Evolutionary conservation across 139 green algal species (phyloP), one percentile per base, ranked within the genome.

Genomic region (Chlamydomonas sp.): DNA sequence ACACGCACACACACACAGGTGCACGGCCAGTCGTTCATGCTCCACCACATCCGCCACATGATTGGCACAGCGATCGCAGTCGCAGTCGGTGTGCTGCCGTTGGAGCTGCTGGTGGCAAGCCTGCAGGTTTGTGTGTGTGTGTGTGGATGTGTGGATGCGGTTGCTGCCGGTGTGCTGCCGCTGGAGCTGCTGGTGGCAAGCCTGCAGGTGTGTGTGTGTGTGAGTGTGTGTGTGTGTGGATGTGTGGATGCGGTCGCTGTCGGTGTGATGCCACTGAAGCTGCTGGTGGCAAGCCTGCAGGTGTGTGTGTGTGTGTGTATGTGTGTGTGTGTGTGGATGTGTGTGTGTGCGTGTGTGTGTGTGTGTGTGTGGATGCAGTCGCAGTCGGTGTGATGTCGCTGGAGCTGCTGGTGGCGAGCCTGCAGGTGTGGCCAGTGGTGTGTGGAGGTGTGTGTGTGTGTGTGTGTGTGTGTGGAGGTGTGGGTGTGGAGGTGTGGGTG

Each of bases 11-110:
- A n/a, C n/a, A n/a, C n/a, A n/a, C n/a, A n/a, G n/a, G n/a, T n/a
- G 24, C 31, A 35, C 47, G 85, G 85, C 58, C 65, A 76, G 39
- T 87, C 73, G 22, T 94, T 94, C 76, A 94, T 94, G 88, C 80
- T 92, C 35, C 62, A 69, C 35, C 62, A 69, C 35, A 69, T 69
- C 62, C 35, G 62, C 4, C 62, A 69, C 34, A 69, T 69, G 62
- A 81, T 96, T 47, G 89, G 84, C 5, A 68, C 80, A 5, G 89
- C 85, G 33, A 79, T 90, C 35, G 75, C 78, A 3, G 84, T 90
- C 20, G 83, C 81, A 24, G 72, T 79, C 1, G 83, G 83, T 33
- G 34, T 72, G 39, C 47, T 95, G 8, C 81, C 84, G n/a, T n/a
- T n/a, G n/a, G n/a, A n/a, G n/a, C n/a, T n/a, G n/a, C n/a, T n/a